phyloP scores from a whole-genome alignment of 139 green algal species.

The Parachlorella kessleri region DNA sequence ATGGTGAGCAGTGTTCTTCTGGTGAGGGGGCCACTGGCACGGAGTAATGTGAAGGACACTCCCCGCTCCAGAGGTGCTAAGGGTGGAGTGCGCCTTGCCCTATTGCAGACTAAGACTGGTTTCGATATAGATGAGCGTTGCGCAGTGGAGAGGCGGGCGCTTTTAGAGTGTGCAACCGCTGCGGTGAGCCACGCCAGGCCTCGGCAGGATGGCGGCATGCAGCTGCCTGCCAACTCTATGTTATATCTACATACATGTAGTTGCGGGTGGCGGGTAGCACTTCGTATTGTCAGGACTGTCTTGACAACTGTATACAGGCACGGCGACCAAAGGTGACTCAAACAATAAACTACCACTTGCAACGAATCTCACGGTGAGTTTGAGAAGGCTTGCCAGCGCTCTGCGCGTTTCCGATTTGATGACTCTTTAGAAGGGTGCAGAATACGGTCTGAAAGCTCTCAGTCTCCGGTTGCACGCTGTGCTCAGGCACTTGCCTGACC shows the following conservation, averaged over 20 bases:
- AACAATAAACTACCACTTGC: conserved; percentile 41
- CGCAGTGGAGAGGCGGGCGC: conserved; percentile 8
- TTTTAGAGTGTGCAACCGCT: conserved; percentile 30
- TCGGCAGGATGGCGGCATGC: too few species aligned
- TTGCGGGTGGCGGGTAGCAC: neutral
- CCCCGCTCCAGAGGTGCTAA: too few species aligned
- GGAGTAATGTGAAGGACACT: too few species aligned
- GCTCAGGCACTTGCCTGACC: too few species aligned
- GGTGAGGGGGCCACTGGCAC: too few species aligned
- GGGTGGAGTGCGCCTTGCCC: too few species aligned
- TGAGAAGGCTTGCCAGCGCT: too few species aligned
- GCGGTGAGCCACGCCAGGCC: conserved; percentile 26
- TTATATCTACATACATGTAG: too few species aligned
- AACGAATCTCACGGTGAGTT: conserved; percentile 12
- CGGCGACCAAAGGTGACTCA: conserved; percentile 14
- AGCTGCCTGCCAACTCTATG: neutral
- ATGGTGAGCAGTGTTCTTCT: neutral
- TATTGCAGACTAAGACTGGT: neutral
- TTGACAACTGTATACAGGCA: conserved; percentile 17
- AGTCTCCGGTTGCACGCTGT: too few species aligned
- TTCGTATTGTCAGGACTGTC: neutral
- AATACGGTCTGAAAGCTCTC: too few species aligned
- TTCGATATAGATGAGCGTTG: conserved; percentile 32
- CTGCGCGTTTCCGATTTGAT: too few species aligned
- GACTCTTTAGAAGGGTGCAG: too few species aligned